Evolutionary conservation across 2,329 filamentous ascomycete genomes (phyloP), one percentile per base, ranked within the genome.

Genomic region (Calonectria pteridis): DNA sequence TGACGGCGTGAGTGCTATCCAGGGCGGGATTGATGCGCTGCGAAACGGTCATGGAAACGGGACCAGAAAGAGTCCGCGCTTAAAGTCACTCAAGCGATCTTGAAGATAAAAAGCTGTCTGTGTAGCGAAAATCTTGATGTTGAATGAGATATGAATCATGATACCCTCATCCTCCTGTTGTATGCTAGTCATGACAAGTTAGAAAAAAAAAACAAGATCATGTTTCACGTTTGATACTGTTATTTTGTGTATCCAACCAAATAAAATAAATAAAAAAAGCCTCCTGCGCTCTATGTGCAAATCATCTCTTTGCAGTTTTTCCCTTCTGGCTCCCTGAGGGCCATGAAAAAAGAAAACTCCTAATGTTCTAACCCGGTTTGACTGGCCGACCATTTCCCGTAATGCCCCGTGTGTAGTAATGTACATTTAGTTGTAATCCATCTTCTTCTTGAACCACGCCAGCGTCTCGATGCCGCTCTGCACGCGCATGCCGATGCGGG

Each of bases 401-500:
- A 23, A 33, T 37, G 62, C 49, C 33, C 5, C 16, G n/a, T n/a
- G n/a, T n/a, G n/a, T n/a, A 28, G n/a, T 50, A 33, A 62, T 43
- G 40, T 58, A 35, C 20, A 55, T 53, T 63, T 71, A 71, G 46
- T 62, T 67, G 76, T 84, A 87, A 6, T 80, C 82, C 81, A 86
- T 87, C 81, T 86, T 88, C 72, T 77, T 83, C 66, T 82, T 81
- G 66, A 88, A 86, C 90, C 90, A 92, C 53, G 84, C 87, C 64
- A 95, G 81, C 20, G 92, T 94, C 79, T 93, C 91, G 78, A 93
- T 84, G 1, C 90, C 93, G 6, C 92, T 93, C 80, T 93, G 92
- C 68, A 95, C 89, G 72, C 93, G 91, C 89, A 96, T 89, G 3
- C 93, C 93, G 65, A 96, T 89, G 77, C 94, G 89, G 23, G 92